Evolutionary conservation across 2,329 filamentous ascomycete genomes (phyloP), one percentile per base, ranked within the genome.

Genomic region (Nectriaceae sp.): DNA sequence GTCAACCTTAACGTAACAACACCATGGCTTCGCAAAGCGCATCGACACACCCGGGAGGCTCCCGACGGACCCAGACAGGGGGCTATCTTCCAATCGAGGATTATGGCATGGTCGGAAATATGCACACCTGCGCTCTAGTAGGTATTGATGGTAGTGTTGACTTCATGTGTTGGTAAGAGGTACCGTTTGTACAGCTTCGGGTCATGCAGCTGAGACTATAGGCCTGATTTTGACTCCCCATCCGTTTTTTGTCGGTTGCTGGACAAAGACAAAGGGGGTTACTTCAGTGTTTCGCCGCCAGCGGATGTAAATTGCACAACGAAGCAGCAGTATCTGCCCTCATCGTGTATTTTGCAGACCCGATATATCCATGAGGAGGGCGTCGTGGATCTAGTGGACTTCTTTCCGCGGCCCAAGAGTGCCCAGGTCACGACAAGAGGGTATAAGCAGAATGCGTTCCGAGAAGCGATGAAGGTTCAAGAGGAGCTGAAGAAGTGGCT

Each of bases 81-180:
- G 79, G 78, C 24, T 83, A 82, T 57, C 72, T 82, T 21, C 79
- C 79, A 40, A 88, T 90, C 55, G 87, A 90, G 63, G 82, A 90
- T 67, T 90, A 90, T 75, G 88, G 88, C 46, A 79, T 91, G 68
- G 89, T 91, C 59, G 88, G 88, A 20, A 90, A 90, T 62, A 89
- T 91, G 87, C 80, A 85, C 60, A 91, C 87, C 1, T 89, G 85
- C 71, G 87, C 87, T 13, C 72, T 90, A n/a, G 78, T 89, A 19
- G 87, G 85, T 55, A 87, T 88, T 63, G 83, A 87, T 61, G 87
- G 87, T 20, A 87, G 85, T 55, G 69, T 91, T 48, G 88, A 90
- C 63, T 89, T 84, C 59, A 88, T 90, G 85, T 90, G 87, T 67
- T 91, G 87, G 83, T 84, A 62, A 67, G 76, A 55, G 47, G 13